phyloP scores from a whole-genome alignment of 768 basidiomycete genomes.

The Boletus pseudopeckii region DNA sequence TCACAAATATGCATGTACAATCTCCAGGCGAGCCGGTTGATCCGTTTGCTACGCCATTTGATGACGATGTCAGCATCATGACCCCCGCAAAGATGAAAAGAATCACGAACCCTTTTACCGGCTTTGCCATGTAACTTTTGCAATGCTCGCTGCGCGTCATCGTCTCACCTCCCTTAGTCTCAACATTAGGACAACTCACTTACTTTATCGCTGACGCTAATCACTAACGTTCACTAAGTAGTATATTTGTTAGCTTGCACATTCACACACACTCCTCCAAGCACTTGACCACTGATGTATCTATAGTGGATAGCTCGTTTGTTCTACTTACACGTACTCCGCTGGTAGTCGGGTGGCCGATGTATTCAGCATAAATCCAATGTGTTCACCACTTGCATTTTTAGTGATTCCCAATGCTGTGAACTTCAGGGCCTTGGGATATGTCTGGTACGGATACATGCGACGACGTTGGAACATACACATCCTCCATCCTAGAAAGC shows the following conservation, averaged over 20 bases:
- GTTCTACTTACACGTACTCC: background rate
- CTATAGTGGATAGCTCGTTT: conserved; percentile 17
- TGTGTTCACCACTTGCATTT: background rate
- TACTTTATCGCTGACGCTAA: conserved; percentile 17
- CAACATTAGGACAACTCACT: background rate
- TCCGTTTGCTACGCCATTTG: conserved; percentile 79
- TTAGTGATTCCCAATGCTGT: background rate
- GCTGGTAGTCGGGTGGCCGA: conserved; percentile 4
- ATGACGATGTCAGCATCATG: conserved; percentile 55
- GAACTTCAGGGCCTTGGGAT: background rate
- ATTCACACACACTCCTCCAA: conserved; percentile 4
- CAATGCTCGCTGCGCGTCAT: background rate
- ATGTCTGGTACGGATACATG: background rate
- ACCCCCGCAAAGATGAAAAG: conserved; percentile 38
- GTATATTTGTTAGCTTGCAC: conserved; percentile 6
- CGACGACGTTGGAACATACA: background rate
- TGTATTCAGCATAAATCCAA: conserved; percentile 2
- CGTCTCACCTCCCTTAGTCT: background rate
- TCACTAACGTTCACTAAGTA: conserved; percentile 7
- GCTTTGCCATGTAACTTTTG: conserved; percentile 30
- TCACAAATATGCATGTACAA: conserved; percentile 42
- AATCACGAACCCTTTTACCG: conserved; percentile 52
- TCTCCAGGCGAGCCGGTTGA: conserved; percentile 33
- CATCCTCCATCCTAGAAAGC: background rate
- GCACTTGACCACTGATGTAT: conserved; percentile 20